Evolutionary conservation across 768 basidiomycete species (phyloP).

Genomic region (Porpolomopsis calyptriformis): DNA sequence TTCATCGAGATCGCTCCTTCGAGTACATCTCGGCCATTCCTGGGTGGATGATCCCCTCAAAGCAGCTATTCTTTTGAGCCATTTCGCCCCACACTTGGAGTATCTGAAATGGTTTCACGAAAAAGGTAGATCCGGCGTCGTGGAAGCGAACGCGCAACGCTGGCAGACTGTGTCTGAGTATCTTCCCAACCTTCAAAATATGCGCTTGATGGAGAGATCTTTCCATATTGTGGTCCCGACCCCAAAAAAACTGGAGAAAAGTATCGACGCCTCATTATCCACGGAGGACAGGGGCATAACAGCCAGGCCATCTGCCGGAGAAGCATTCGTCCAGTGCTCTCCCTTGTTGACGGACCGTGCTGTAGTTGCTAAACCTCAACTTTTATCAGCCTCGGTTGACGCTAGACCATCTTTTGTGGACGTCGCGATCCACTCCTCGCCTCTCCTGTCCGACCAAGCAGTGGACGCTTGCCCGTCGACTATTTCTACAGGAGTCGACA

Average conservation of each 20-base stretch:
- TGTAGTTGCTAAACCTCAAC: constrained; percentile 26
- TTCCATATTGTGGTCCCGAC: constrained; percentile 11
- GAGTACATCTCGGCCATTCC: constrained; percentile 69
- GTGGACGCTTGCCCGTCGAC: constrained; percentile 48
- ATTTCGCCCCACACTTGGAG: constrained; percentile 63
- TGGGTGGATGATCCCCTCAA: constrained; percentile 61
- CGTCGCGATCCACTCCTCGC: constrained; percentile 13
- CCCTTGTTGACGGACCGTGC: constrained; percentile 23
- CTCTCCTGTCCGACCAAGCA: constrained; percentile 26
- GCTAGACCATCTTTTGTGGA: constrained; percentile 17
- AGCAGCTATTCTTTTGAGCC: constrained; percentile 62
- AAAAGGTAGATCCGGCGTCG: constrained; percentile 59
- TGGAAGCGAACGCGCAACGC: constrained; percentile 52
- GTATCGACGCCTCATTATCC: constrained; percentile 33
- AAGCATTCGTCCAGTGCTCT: constrained; percentile 26
- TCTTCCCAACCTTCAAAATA: constrained; percentile 60
- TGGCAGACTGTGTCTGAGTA: constrained; percentile 64
- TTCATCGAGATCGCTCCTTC: constrained; percentile 57
- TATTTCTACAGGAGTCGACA: constrained; percentile 36
- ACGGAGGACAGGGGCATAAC: constrained; percentile 24
- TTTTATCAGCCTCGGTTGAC: constrained; percentile 21
- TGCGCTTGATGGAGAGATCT: constrained; percentile 50
- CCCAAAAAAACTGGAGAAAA: constrained; percentile 34
- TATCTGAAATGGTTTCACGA: constrained; percentile 69
- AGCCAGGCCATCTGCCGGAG: constrained; percentile 21